Evolutionary conservation across 805 yeast species (phyloP), one percentile per base, ranked within the genome.

Genomic region (Schwanniomyces polymorphus): DNA sequence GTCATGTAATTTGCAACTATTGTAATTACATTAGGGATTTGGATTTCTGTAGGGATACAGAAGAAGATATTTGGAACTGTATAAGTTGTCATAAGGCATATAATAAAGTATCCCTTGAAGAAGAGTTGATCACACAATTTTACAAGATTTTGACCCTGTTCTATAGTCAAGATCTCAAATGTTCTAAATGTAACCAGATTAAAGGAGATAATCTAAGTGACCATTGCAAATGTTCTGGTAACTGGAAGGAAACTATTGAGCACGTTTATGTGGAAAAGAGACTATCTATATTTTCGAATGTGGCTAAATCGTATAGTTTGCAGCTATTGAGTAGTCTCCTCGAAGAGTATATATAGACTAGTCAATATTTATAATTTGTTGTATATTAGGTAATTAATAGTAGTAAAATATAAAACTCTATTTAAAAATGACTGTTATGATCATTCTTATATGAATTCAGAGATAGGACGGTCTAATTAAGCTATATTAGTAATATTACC

Each of bases 181-280:
- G 99, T 65, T 60, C 70, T 14, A 90, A 88, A 60, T 94, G 99
- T 66, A 76, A 80, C 23, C 79, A 73, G 47, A 72, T 89, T 47
- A 81, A 82, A 56, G 82, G 79, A 29, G 85, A 81, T 55, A 84
- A 85, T 51, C 74, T 94, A 79, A 78, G 90, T 27, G 74, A 74
- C 27, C 82, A 82, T 62, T 95, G 99, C 65, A 67, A 79, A 17
- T 94, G 99, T 63, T 92, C 99, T 0, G 99, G 99, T 7, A 62
- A 67, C 12, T 91, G 96, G 97, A 71, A 65, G 4, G 84, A 81
- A 41, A 81, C 88, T 0, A 62, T 83, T 17, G 60, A 72, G 5
- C 68, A 70, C 42, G 66, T 60, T 5, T 78, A 74, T 0, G 59
- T 90, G 7, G 64, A 71, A 14, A 67, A 68, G 43, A 72, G 74